Evolutionary conservation across 495 filamentous ascomycete species (phyloP), one percentile per base, ranked within the genome.

Genomic region (Melanomma pulvis-pyrius): DNA sequence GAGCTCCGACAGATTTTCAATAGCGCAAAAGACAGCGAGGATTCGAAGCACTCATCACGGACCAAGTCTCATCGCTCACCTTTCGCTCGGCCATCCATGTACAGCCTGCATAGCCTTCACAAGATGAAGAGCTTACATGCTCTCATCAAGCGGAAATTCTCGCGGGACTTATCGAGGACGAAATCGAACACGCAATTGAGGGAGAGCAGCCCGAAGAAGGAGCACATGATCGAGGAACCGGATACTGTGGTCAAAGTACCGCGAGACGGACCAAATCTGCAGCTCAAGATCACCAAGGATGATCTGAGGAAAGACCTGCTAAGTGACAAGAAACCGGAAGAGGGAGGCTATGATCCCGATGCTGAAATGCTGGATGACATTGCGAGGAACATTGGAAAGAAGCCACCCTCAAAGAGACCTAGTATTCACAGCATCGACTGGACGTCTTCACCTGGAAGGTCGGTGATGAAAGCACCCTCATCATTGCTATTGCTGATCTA

Each of bases 321-420:
- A 11, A 73, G 71, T 34, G 59, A 68, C 49, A 64, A 71, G 64
- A 60, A 56, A 30, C 61, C 60, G 12, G 64, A 51, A 6, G 64
- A 71, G 28, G 71, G 71, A 5, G 68, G 71, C 4, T 73, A 73
- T 36, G 71, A 73, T 47, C 52, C 68, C 24, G 71, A 73, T 56
- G 71, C 71, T 36, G 60, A 65, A 52, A 58, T 64, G 4, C 22
- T 70, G 28, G 70, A 73, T 28, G 71, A 70, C 46, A 59, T 68
- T 53, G 63, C 63, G 22, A 65, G 49, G 44, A 52, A 53, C 9
- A 34, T 72, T 21, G 70, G 50, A 24, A 69, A 49, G 59, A 66
- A 56, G 59, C 21, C 51, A 13, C 53, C 66, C 0, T 22, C 25
- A 15, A 72, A 69, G 54, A 51, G 69, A n/a, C 51, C 64, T 11